phyloP scores from a whole-genome alignment of 2,329 filamentous ascomycete genomes.

The Monosporascus sp. region DNA sequence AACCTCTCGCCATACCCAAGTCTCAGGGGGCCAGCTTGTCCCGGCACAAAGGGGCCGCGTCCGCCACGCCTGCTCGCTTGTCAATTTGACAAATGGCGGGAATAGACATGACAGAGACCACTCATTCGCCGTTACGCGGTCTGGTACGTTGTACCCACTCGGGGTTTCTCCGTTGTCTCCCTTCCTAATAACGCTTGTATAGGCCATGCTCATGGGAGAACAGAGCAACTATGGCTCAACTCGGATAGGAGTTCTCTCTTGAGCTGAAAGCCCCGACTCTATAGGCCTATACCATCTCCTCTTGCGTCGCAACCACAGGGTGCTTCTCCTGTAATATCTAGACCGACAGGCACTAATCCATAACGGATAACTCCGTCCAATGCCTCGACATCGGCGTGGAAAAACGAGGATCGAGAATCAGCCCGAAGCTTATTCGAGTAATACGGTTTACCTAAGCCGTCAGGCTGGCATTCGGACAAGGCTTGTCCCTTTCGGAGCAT shows the following conservation, averaged over 20 bases:
- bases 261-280: too few relatives aligned
- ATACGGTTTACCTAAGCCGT: slow-evolving; percentile 40
- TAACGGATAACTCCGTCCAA: background rate
- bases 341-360: background rate
- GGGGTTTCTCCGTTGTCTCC: too few relatives aligned
- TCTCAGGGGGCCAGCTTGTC: slow-evolving; percentile 11
- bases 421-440: slow-evolving; percentile 43
- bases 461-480: slow-evolving; percentile 40
- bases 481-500: slow-evolving; percentile 24
- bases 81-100: slow-evolving; percentile 16
- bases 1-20: slow-evolving; percentile 10
- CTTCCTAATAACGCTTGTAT: too few relatives aligned
- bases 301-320: too few relatives aligned
- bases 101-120: slow-evolving; percentile 20
- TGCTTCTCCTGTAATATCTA: too few relatives aligned
- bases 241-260: too few relatives aligned
- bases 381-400: slow-evolving; percentile 18
- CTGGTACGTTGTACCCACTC: too few relatives aligned
- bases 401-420: slow-evolving; percentile 33
- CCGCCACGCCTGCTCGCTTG: slow-evolving; percentile 23
- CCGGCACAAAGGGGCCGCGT: slow-evolving; percentile 18
- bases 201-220: too few relatives aligned
- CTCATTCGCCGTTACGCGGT: slow-evolving; percentile 1
- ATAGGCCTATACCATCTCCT: too few relatives aligned
- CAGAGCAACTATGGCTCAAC: too few relatives aligned